Evolutionary conservation across 768 basidiomycete species (phyloP).

Genomic region (Pisolithus albus): DNA sequence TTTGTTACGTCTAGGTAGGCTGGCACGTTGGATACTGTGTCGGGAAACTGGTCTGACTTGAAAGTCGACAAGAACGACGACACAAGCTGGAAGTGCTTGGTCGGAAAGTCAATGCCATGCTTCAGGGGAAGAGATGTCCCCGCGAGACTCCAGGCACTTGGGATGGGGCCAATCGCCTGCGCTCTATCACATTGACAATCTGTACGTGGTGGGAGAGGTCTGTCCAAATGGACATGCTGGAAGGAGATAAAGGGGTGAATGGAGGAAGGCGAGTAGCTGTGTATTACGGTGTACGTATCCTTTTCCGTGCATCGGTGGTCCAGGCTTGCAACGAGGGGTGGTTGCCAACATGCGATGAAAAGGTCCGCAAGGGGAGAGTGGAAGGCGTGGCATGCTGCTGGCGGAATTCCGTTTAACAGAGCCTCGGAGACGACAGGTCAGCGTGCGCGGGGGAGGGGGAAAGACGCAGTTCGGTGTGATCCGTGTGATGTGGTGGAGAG

Average conservation of each 20-base stretch:
- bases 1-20: too few species aligned
- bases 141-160: background rate
- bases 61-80: background rate
- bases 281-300: background rate
- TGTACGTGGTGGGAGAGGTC: slow-evolving; percentile 1
- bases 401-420: background rate
- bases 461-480: background rate
- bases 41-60: too few species aligned
- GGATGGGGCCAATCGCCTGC: background rate
- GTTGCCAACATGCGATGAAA: too few species aligned
- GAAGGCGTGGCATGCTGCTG: slow-evolving; percentile 12
- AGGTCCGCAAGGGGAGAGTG: background rate
- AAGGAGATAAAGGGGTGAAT: background rate
- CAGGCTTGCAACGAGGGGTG: background rate
- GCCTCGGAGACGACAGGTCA: background rate
- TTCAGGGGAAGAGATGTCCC: background rate
- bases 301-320: background rate
- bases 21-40: too few species aligned
- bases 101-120: background rate
- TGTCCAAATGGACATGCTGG: background rate
- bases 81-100: background rate
- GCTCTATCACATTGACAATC: slow-evolving; percentile 4
- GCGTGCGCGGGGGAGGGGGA: background rate
- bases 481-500: background rate
- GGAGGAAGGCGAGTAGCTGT: background rate